Percentiles rank a stretch among this genome's conserved stretches.
Conservation (phyloP, 1,284 basidiomycete species). For the Xerocomus nothofagi region DNA sequence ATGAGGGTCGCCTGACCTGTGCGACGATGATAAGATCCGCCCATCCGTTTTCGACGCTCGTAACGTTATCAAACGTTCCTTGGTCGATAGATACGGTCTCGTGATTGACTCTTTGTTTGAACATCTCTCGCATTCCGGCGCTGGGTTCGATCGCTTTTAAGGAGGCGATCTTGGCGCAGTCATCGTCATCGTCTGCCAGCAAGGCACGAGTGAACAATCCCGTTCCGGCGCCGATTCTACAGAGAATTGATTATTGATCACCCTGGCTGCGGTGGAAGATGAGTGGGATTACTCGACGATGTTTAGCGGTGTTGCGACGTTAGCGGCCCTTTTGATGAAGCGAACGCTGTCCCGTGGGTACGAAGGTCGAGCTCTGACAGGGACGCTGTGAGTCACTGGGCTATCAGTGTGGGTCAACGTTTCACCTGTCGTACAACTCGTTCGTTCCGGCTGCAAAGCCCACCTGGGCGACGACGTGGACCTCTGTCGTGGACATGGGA, state of each 20-base stretch:
- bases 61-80: conserved; percentile 64
- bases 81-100: conserved; percentile 50
- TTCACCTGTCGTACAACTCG: conserved; percentile 60
- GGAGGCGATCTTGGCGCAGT: conserved; percentile 45
- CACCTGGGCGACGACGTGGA: conserved; percentile 58
- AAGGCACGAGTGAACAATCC: conserved; percentile 80
- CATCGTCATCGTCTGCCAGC: conserved; percentile 59
- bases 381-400: background rate
- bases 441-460: conserved; percentile 75
- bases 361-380: conserved; percentile 59
- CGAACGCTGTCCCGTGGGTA: conserved; percentile 60
- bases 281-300: conserved; percentile 58
- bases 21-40: conserved; percentile 74
- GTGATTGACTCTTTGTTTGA: conserved; percentile 52
- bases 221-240: conserved; percentile 70
- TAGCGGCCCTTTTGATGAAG: conserved; percentile 52
- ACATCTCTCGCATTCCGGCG: conserved; percentile 67
- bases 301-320: conserved; percentile 45
- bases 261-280: background rate
- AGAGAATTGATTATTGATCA: background rate
- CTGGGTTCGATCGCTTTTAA: conserved; percentile 73
- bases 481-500: conserved; percentile 30
- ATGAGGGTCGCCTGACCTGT: conserved; percentile 54
- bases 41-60: conserved; percentile 57
- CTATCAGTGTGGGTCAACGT: no score